These are phyloP conservation scores for Neurospora sp. DNA, from an alignment of 2,329 filamentous ascomycete species.

Conservation along the genomic window DNA sequence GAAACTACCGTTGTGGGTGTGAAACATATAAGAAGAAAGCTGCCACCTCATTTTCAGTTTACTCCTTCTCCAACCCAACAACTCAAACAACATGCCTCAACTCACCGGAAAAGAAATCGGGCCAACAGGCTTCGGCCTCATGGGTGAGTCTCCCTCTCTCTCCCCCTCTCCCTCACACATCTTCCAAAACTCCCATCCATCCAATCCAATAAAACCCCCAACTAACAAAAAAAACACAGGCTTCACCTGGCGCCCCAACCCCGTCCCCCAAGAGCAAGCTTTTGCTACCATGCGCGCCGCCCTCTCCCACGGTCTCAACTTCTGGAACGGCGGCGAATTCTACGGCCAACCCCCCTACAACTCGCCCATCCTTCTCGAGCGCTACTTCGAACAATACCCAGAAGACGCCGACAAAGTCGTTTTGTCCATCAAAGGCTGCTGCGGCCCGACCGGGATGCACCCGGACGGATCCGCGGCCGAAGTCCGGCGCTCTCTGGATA, in stretches of 20 bases:
- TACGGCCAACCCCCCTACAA: conserved; percentile 51
- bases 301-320: conserved; percentile 31
- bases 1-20: background rate
- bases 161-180: background rate
- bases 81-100: conserved; percentile 17
- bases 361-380: conserved; percentile 46
- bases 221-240: conserved; percentile 18
- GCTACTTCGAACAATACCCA: conserved; percentile 53
- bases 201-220: background rate
- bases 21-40: background rate
- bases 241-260: conserved; percentile 32
- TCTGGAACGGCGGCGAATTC: conserved; percentile 39
- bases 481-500: conserved; percentile 48
- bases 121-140: conserved; percentile 23
- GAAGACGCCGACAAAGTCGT: conserved; percentile 52
- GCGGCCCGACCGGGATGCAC: conserved; percentile 35
- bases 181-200: background rate
- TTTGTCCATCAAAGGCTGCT: conserved; percentile 43
- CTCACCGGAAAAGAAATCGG: conserved; percentile 22
- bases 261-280: conserved; percentile 34
- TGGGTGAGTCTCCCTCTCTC: conserved; percentile 15
- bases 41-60: background rate
- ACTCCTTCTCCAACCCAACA: background rate
- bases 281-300: conserved; percentile 47
- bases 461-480: conserved; percentile 44